Evolutionary conservation across 805 yeast genomes (phyloP), one percentile per base, ranked within the genome.

Genomic region (Candida krabiensis): DNA sequence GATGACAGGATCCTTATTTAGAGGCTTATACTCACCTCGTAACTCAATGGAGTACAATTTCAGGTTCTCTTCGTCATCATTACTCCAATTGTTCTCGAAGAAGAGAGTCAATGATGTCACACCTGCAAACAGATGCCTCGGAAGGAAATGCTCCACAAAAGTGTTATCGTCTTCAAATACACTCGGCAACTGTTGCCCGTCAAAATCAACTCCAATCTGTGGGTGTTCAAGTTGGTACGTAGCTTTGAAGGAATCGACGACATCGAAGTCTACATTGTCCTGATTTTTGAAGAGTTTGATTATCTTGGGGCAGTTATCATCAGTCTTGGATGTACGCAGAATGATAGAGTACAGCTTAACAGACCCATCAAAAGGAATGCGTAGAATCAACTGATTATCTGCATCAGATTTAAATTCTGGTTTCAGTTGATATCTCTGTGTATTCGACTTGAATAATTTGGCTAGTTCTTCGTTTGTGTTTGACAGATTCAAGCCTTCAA

Each of bases 111-210:
- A 53, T 6, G 79, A 76, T 9, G 77, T 75, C 12, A 84, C 77
- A 35, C 86, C 85, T 25, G 87, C 78, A 58, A 88, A 89, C 22
- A 67, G 61, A 38, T 82, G 80, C 19, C 96, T 70, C 15, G 95
- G 95, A 21, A 89, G 61, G 41, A 77, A 80, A 58, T 87, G 95
- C 58, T 91, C 97, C 0, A 84, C 86, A 53, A 88, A 83, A 5
- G 77, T 71, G 24, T 56, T 50, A 23, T 68, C 73, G 37, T 73
- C 77, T 8, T 53, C 58, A n/a, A 71, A 67, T 11, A 55, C 47
- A 5, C 46, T 45, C 2, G 40, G 40, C 3, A 27, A 15, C 29
- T 56, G 64, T 9, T 43, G 49, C 17, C 37, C 40, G 8, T 35
- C 38, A 25, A 66, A 73, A 12, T 62, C 69, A 12, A 61, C 66